Evolutionary conservation across 768 basidiomycete species (phyloP).

Genomic region (Mycena floridula): DNA sequence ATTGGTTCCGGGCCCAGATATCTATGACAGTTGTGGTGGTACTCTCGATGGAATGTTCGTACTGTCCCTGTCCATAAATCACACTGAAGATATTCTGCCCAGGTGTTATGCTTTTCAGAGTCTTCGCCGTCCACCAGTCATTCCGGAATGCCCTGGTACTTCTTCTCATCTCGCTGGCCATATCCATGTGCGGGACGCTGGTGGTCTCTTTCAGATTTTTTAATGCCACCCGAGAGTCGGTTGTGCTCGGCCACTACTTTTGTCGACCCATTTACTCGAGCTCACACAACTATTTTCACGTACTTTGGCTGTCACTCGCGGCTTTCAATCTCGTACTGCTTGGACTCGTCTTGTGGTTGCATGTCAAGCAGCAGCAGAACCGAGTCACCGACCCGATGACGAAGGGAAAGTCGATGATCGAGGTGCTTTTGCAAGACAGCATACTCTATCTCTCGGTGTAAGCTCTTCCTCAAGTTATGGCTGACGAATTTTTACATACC

Average conservation of each 20-base stretch:
- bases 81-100: too few relatives aligned
- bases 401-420: constrained; percentile 11
- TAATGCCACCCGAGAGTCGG: background rate
- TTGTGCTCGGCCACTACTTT: background rate
- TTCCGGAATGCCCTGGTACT: background rate
- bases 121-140: background rate
- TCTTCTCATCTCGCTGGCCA: background rate
- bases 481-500: too few relatives aligned
- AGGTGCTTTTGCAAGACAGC: constrained; percentile 18
- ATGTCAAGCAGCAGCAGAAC: constrained; percentile 4
- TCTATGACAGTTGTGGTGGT: constrained; percentile 16
- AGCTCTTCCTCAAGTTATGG: too few relatives aligned
- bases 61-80: constrained; percentile 1
- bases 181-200: background rate
- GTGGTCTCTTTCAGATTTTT: background rate
- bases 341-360: constrained; percentile 12
- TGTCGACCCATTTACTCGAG: background rate
- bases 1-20: constrained; percentile 14
- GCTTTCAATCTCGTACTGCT: constrained; percentile 17
- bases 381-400: constrained; percentile 3
- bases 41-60: constrained; percentile 23
- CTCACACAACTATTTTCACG: constrained; percentile 9
- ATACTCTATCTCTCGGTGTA: constrained; percentile 22
- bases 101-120: background rate
- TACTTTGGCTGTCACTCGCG: constrained; percentile 19